These are phyloP conservation scores for Cyamopsis tetragonoloba DNA, from an alignment of 306 rosid genomes.

Conservation along the genomic window DNA sequence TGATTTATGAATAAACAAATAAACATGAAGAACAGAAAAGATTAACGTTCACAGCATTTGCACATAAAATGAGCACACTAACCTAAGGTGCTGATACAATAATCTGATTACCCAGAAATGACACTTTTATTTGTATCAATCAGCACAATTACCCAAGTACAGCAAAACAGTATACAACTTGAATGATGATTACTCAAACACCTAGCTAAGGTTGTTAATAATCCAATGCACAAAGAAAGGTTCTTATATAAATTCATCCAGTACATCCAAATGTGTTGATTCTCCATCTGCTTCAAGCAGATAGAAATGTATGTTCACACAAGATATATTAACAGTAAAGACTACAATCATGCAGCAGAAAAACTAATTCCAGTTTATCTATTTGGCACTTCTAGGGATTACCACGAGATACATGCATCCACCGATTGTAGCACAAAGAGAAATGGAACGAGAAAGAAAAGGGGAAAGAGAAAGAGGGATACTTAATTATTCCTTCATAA, in stretches of 20 bases:
- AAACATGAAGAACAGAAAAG: background rate
- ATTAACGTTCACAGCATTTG: background rate
- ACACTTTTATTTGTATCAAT: background rate
- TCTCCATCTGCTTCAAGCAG: conserved; percentile 6
- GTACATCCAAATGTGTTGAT: background rate
- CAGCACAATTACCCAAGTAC: background rate
- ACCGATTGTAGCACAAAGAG: background rate
- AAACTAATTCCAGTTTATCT: background rate
- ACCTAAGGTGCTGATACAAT: too few relatives aligned
- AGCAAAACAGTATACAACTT: background rate
- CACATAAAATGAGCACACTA: background rate
- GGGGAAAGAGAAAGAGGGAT: conserved; percentile 14
- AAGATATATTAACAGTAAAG: background rate
- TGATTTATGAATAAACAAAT: background rate
- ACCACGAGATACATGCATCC: conserved; percentile 12
- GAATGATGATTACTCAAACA: background rate
- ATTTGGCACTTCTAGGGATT: background rate
- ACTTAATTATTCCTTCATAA: background rate
- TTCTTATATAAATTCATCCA: background rate
- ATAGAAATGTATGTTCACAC: background rate
- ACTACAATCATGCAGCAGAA: conserved; percentile 15
- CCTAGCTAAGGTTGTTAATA: background rate
- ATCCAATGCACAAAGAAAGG: background rate
- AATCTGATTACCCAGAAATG: background rate
- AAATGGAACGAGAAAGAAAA: too few relatives aligned